These are phyloP conservation scores for Pseudogymnoascus sp. DNA, from an alignment of 2,329 filamentous ascomycete species.

Conservation along the genomic window DNA sequence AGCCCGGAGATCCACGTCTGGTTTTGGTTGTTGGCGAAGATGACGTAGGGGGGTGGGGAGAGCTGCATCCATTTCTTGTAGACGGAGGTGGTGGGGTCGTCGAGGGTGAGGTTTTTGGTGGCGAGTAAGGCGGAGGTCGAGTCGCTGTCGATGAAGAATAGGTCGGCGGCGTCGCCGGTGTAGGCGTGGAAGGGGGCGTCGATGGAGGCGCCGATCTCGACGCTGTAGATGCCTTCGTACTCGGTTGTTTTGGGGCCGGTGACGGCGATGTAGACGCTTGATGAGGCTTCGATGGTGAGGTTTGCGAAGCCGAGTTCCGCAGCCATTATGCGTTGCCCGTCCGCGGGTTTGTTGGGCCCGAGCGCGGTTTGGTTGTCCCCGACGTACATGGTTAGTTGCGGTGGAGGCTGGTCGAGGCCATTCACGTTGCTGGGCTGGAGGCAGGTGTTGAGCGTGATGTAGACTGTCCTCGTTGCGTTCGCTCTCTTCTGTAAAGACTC, in stretches of 20 bases:
- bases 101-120: slow-evolving; percentile 61
- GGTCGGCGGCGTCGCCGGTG: slow-evolving; percentile 32
- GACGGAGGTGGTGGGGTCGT: slow-evolving; percentile 37
- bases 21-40: slow-evolving; percentile 65
- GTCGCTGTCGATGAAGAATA: slow-evolving; percentile 82
- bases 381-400: slow-evolving; percentile 71
- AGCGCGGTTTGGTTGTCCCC: slow-evolving; percentile 58
- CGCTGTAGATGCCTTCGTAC: slow-evolving; percentile 60
- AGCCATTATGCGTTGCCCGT: slow-evolving; percentile 14
- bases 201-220: slow-evolving; percentile 74
- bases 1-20: slow-evolving; percentile 58
- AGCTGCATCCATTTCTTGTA: slow-evolving; percentile 48
- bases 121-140: slow-evolving; percentile 68
- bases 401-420: slow-evolving; percentile 36
- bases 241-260: slow-evolving; percentile 55
- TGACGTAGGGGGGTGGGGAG: slow-evolving; percentile 60
- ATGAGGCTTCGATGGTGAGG: slow-evolving; percentile 51
- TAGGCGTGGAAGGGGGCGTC: slow-evolving; percentile 68
- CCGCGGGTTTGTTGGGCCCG: slow-evolving; percentile 41
- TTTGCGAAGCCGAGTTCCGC: slow-evolving; percentile 32
- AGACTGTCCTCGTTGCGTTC: slow-evolving; percentile 39
- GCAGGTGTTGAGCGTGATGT: slow-evolving; percentile 81
- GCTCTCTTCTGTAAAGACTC: slow-evolving; percentile 9
- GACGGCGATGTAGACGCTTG: slow-evolving; percentile 69
- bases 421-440: slow-evolving; percentile 51